phyloP scores from a whole-genome alignment of 2,329 filamentous ascomycete species.

The Lasiodiplodia sp. region DNA sequence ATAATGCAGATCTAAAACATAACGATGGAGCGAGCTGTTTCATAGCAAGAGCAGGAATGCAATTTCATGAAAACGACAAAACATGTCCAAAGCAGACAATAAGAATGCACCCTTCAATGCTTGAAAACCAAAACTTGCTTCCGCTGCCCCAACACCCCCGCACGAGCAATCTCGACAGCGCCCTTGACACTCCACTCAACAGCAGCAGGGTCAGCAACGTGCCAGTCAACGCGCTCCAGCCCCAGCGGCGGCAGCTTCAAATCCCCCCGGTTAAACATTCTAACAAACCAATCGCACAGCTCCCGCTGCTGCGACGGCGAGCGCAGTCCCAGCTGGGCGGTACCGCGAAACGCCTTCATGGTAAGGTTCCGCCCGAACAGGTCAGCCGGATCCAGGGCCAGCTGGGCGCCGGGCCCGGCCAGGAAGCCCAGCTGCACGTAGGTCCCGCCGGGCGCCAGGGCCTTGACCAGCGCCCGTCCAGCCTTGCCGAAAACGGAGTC shows the following conservation, averaged over 20 bases:
- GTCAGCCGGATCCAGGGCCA: not conserved
- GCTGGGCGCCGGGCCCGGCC: not conserved
- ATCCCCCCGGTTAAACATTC: not conserved
- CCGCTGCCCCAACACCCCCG: conserved; percentile 4
- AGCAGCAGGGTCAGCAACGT: not conserved
- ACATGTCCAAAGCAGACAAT: too few relatives aligned
- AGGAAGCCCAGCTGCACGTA: conserved; percentile 22
- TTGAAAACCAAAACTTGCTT: conserved; percentile 15
- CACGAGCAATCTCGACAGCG: not conserved
- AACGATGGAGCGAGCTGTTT: too few relatives aligned
- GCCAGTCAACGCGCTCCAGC: not conserved
- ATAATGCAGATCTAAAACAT: too few relatives aligned
- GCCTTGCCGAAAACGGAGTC: not conserved
- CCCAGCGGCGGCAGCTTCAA: not conserved
- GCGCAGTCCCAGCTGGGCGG: not conserved
- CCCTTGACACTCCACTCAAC: not conserved
- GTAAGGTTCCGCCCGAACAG: not conserved
- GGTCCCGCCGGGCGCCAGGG: not conserved
- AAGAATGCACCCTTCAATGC: not conserved
- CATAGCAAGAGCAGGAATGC: too few relatives aligned
- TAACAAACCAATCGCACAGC: not conserved
- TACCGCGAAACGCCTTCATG: conserved; percentile 19
- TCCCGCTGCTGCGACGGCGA: not conserved
- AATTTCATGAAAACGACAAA: too few relatives aligned
- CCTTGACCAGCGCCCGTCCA: conserved; percentile 10